Base-by-base conservation (phyloP, 208 protist species). In the Phytomonas sp. region DNA sequence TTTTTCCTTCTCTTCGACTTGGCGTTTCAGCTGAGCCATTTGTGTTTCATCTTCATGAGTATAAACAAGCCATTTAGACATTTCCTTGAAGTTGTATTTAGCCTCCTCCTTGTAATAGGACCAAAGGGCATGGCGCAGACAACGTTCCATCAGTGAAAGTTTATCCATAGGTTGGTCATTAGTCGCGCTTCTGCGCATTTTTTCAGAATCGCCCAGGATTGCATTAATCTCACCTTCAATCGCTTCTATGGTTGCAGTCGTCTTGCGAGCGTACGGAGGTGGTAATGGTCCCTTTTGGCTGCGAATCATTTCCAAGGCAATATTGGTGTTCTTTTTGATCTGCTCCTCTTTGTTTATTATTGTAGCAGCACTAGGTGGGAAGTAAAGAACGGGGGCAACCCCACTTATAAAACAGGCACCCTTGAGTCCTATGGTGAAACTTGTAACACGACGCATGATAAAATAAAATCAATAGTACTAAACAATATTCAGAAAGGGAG, bases 161-260 rank as follows among this genome's bases (percentile, higher is more conserved):
- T 97, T 94, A 69, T 94, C 90, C 88, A 97, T 93, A 23, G 90
- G 89, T 72, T 93, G 83, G 69, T 94, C 87, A 74, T 97, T 90
- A 52, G 79, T 86, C 34, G 79, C 66, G 16, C 68, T 74, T 80
- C 87, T 89, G 60, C 86, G 77, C 56, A 95, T 76, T 67, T 91
- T 94, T 63, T 84, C 73, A 36, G 88, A 83, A 42, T 85, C 82
- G 36, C 88, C 90, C 56, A 97, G 83, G 23, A 97, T 84, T 37
- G 84, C 76, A 76, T 97, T 87, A 71, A 97, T 93, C 75, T 97
- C 92, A 67, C 81, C 80, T 77, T 95, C 88, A 52, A 97, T 73
- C 74, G 95, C 78, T 79, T 93, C 88, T 77, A 97, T 89, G 36
- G 90, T 93, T 40, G 75, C 75, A 29, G 72, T 86, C 59, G 76